Conservation (phyloP, 305 asterid genomes). For the Salvia sclarea region DNA sequence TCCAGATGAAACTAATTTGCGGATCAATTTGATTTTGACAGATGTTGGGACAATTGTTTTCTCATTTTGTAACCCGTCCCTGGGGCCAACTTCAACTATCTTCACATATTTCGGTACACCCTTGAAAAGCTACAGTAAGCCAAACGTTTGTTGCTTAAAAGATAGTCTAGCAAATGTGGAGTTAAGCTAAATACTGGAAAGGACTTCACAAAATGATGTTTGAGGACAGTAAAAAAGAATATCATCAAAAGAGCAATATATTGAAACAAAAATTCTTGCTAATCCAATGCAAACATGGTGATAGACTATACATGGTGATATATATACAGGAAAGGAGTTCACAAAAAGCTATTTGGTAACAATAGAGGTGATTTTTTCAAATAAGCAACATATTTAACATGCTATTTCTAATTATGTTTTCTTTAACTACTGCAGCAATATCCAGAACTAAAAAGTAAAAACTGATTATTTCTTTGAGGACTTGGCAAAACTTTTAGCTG, state of each 20-base stretch:
- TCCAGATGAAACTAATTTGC: slow-evolving; percentile 73
- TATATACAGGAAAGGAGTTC: neutral
- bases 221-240: slow-evolving; percentile 1
- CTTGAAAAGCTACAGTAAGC: slow-evolving; percentile 56
- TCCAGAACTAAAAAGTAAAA: slow-evolving; percentile 6
- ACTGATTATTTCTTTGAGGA: neutral
- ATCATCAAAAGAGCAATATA: neutral
- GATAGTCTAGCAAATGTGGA: slow-evolving; percentile 21
- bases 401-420: neutral
- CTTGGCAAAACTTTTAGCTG: neutral
- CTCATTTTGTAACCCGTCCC: slow-evolving; percentile 96
- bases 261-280: neutral
- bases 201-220: neutral
- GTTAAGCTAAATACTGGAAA: neutral
- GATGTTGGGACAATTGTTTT: slow-evolving; percentile 76
- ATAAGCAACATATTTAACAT: neutral
- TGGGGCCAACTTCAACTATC: slow-evolving; percentile 96
- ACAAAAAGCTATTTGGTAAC: neutral
- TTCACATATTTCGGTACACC: slow-evolving; percentile 75
- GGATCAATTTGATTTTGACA: slow-evolving; percentile 74
- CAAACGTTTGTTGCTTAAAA: slow-evolving; percentile 29
- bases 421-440: neutral
- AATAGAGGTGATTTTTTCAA: slow-evolving; percentile 1
- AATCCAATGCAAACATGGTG: neutral
- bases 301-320: neutral